A percentile compares a stretch with the other conserved stretches of the same genome.
phyloP scores from a whole-genome alignment of 140 eudicot species.

The Anethum foeniculum region DNA sequence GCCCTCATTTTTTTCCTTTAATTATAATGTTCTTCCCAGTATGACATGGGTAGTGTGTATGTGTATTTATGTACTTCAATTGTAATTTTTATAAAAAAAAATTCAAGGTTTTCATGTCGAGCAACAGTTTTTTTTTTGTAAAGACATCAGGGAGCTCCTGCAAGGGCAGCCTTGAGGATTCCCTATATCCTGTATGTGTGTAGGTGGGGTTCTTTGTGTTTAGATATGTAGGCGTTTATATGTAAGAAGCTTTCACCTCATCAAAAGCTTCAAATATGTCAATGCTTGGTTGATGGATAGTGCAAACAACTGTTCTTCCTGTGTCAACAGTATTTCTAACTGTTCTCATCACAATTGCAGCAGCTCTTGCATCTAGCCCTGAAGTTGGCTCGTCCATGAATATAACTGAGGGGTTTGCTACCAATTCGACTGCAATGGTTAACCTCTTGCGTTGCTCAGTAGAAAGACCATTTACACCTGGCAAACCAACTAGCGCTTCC shows the following conservation, averaged over 20 bases:
- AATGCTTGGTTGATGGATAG: slow-evolving; percentile 93
- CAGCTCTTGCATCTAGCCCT: slow-evolving; percentile 90
- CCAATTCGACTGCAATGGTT: slow-evolving; percentile 80
- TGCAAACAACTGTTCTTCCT: slow-evolving; percentile 91
- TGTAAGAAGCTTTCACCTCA: slow-evolving; percentile 40
- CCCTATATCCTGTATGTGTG: background rate
- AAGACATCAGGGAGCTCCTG: background rate
- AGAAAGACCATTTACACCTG: slow-evolving; percentile 9
- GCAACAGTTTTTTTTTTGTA: background rate
- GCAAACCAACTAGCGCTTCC: background rate
- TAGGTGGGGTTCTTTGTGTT: background rate
- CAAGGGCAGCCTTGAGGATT: background rate
- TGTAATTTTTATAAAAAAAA: no score
- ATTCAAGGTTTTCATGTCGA: background rate
- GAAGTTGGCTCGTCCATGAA: slow-evolving; percentile 98
- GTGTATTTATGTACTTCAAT: no score
- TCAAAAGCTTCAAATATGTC: slow-evolving; percentile 88
- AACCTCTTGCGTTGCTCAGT: slow-evolving; percentile 4
- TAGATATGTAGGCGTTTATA: background rate
- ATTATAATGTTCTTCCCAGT: background rate
- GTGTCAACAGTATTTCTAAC: slow-evolving; percentile 89
- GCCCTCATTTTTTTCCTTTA: background rate
- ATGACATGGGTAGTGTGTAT: background rate
- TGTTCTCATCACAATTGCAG: slow-evolving; percentile 91
- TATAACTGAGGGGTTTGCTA: slow-evolving; percentile 84